Conservation (phyloP, 306 rosid genomes). For the Quercus berberidifolia region DNA sequence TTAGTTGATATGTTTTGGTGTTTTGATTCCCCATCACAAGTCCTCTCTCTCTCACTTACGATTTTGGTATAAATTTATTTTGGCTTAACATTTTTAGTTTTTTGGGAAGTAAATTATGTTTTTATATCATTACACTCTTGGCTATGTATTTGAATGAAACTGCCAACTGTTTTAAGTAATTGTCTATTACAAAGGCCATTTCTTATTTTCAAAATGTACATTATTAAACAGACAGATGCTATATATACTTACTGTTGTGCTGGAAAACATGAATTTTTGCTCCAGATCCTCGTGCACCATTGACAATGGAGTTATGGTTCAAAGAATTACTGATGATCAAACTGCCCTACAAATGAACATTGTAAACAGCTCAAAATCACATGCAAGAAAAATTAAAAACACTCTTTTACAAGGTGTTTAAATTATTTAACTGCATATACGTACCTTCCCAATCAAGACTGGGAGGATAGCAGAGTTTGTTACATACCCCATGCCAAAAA, state of each 20-base stretch:
- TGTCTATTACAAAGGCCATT: no score
- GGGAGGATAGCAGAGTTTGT: constrained; percentile 89
- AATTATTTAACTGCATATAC: constrained; percentile 1
- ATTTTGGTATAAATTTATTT: no score
- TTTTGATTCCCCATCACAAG: no score
- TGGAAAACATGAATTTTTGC: constrained; percentile 80
- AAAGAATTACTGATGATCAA: constrained; percentile 83
- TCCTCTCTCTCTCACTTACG: no score
- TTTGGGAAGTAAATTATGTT: no score
- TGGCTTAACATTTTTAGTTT: no score
- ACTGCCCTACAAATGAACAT: constrained; percentile 45
- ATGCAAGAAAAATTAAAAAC: not conserved
- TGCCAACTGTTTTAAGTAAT: no score
- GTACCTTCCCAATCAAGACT: constrained; percentile 65
- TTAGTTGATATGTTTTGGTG: no score
- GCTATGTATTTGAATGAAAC: no score
- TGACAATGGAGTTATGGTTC: constrained; percentile 81
- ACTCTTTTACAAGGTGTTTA: not conserved
- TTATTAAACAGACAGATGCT: not conserved
- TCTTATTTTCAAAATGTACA: not conserved
- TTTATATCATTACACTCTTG: no score
- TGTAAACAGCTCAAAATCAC: no score
- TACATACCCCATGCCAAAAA: constrained; percentile 86
- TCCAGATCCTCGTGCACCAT: constrained; percentile 94
- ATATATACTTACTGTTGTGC: constrained; percentile 47